phyloP scores from a whole-genome alignment of 129 eudicot genomes.

The Flaveria trinervia region DNA sequence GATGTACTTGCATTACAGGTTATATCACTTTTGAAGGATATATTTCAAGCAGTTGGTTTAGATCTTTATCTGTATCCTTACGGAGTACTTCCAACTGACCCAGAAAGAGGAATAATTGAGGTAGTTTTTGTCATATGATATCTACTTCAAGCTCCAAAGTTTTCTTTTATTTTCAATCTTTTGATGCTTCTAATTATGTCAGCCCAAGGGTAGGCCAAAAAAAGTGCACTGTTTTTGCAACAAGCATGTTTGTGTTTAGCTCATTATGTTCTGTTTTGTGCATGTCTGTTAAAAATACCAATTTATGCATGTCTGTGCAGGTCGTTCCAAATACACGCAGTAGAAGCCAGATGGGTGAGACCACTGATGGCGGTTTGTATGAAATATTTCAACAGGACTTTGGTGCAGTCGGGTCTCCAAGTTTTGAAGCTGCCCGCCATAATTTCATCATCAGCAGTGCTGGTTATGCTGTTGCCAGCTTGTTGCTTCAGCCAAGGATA shows the following conservation, averaged over 20 bases:
- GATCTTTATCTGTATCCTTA: slow-evolving; percentile 90
- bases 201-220: background rate
- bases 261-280: background rate
- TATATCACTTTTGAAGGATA: slow-evolving; percentile 88
- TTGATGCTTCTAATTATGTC: background rate
- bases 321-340: slow-evolving; percentile 98
- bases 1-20: slow-evolving; percentile 99
- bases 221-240: background rate
- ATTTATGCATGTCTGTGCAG: slow-evolving; percentile 40
- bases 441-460: slow-evolving; percentile 96
- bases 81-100: slow-evolving; percentile 98
- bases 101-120: slow-evolving; percentile 97
- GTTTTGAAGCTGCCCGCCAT: slow-evolving; percentile 94
- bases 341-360: slow-evolving; percentile 99
- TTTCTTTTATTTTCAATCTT: background rate
- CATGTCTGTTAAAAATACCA: background rate
- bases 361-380: slow-evolving; percentile 95
- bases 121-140: slow-evolving; percentile 35
- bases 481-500: slow-evolving; percentile 97
- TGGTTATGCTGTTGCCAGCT: slow-evolving; percentile 99
- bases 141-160: background rate
- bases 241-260: background rate
- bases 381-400: slow-evolving; percentile 97
- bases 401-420: slow-evolving; percentile 93
- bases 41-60: slow-evolving; percentile 86